A percentile compares a stretch with the other conserved stretches of the same genome.
phyloP scores from a whole-genome alignment of 2,329 filamentous ascomycete species.

The Fusarium buharicum region DNA sequence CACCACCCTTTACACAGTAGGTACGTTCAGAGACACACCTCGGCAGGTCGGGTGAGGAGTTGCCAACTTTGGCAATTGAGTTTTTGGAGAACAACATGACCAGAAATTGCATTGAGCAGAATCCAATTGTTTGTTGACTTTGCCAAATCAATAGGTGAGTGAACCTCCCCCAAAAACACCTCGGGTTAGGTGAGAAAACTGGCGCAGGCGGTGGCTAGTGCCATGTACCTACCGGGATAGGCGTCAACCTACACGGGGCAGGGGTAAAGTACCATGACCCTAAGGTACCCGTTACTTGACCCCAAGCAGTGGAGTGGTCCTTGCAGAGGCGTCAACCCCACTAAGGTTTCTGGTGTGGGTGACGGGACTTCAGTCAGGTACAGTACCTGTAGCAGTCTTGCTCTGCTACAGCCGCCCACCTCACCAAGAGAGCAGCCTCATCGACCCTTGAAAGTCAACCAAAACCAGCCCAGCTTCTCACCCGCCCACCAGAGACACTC shows the following conservation, averaged over 20 bases:
- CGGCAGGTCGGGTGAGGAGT: constrained; percentile 10
- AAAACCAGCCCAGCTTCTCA: constrained; percentile 44
- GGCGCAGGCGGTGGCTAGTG: constrained; percentile 34
- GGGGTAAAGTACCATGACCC: constrained; percentile 19
- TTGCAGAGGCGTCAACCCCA: constrained; percentile 41
- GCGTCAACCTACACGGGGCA: no score
- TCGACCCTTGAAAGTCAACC: constrained; percentile 44
- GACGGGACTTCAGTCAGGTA: constrained; percentile 30
- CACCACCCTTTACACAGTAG: constrained; percentile 22
- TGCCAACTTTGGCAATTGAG: constrained; percentile 17
- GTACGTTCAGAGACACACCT: constrained; percentile 3
- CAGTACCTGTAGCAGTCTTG: constrained; percentile 12
- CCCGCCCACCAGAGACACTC: constrained; percentile 35
- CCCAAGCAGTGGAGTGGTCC: constrained; percentile 14
- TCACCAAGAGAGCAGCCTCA: constrained; percentile 39
- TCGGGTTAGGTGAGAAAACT: constrained; percentile 25
- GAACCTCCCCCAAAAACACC: constrained; percentile 20
- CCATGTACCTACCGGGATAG: constrained; percentile 23
- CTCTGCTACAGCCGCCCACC: constrained; percentile 9
- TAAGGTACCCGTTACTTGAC: constrained; percentile 35
- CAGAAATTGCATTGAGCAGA: not conserved
- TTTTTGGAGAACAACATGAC: not conserved
- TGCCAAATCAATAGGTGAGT: constrained; percentile 1
- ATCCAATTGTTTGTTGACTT: constrained; percentile 25
- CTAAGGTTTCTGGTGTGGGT: constrained; percentile 36